Evolutionary conservation across 192 early-diverging fungal species (phyloP), one percentile per base, ranked within the genome.

Genomic region (Coemansia furcata): DNA sequence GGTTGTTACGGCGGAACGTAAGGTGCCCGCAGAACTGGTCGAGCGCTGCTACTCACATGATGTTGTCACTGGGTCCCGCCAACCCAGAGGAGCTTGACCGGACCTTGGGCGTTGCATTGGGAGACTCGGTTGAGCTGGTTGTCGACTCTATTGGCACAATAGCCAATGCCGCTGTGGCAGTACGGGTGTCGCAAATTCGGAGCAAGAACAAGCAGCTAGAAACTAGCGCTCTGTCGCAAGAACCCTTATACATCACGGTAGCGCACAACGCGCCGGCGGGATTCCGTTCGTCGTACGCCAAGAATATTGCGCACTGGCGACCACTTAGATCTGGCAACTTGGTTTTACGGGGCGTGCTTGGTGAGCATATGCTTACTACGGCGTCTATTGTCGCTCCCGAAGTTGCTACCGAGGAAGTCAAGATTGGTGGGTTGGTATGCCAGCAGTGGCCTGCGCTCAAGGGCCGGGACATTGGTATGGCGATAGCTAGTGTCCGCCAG

Each of bases 401-500:
- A 37, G 44, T 65, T 3, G 64, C 63, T 21, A 64, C 39, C 10
- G 67, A 78, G 1, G 67, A 70, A 6, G 73, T 83, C 42, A 78
- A 73, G 60, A 69, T 83, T 19, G 81, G 81, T 4, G 59, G 67
- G 0, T 65, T 78, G 30, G 81, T 83, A 29, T 76, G 66, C 39
- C 67, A 67, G 62, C 63, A 49, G 36, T 78, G 75, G 81, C 81
- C 81, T 0, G 59, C 46, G 49, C 76, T 83, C 3, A 40, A 50
- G 35, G 76, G 76, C 44, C 66, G 38, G n/a, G 76, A 69, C 0
- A 78, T 83, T 43, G 76, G 81, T 29, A 10, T 12, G 3, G 77
- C 76, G 19, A 70, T 83, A 19, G 46, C 43, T 46, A 36, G 46
- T 0, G 75, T 71, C 14, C 60, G 72, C 30, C 71, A 49, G 32